Evolutionary conservation across 495 filamentous ascomycete genomes (phyloP), one percentile per base, ranked within the genome.

Genomic region (Astrothelium macrocarpum): DNA sequence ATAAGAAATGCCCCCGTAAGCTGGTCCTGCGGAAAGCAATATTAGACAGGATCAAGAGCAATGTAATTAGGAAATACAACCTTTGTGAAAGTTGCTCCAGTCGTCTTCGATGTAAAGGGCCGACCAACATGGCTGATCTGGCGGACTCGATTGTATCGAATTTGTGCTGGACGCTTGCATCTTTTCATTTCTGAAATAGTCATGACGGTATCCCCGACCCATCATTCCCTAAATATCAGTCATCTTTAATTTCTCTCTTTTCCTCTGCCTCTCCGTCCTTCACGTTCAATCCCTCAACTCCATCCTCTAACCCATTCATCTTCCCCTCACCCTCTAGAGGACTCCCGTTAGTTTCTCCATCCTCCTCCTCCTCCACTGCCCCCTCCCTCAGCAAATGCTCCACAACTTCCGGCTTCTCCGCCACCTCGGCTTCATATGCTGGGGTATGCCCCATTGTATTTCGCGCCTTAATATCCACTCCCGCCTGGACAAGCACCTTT

Each of bases 381-480:
- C 60, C 59, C 53, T 16, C 66, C 59, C 78, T 75, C 36, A 90
- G 69, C 66, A 89, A 79, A 74, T 82, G 87, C 25, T 85, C 81
- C 14, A 87, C 87, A 12, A 90, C 85, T 34, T 87, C 82, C 56
- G 77, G 74, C 72, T 88, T 86, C 53, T 82, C 85, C 61, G 82
- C 85, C 59, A 87, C 77, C 75, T 91, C 88, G 2, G 93, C 93
- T 69, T 96, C 82, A 71, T 89, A 95, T 4, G 95, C 79, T 3
- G 91, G 87, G 70, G 95, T 87, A 66, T 94, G 88, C 1, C 93
- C 91, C 26, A 87, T 89, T 63, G 85, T 79, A 68, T 97, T 97
- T 71, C 81, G 82, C 29, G 89, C 77, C 28, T 83, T 80, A 14
- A 88, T 80, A 65, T 92, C 87, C 1, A 91, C 89, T 2, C 89